phyloP scores from a whole-genome alignment of 345 rosid genomes.

The Garcia nutans region DNA sequence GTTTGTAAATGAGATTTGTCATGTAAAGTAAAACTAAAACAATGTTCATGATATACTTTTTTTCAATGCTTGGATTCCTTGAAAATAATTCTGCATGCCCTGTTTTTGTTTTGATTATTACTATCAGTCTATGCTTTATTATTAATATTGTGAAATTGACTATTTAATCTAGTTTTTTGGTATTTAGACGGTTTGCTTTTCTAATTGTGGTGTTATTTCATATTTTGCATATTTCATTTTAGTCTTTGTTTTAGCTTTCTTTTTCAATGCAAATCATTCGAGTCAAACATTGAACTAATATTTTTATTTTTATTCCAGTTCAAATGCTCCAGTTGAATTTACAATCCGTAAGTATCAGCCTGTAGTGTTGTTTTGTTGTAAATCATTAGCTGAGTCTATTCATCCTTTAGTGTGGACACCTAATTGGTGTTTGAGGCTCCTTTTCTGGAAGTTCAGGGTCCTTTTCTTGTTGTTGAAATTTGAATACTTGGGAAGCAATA shows the following conservation, averaged over 20 bases:
- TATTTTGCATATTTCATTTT: too few species aligned
- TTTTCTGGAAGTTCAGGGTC: background rate
- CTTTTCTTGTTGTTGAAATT: background rate
- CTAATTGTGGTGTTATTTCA: too few species aligned
- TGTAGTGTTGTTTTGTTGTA: background rate
- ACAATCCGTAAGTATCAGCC: constrained; percentile 78
- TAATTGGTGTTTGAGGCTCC: background rate
- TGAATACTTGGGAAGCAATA: background rate
- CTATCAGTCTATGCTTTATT: background rate
- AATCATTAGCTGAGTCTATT: constrained; percentile 3
- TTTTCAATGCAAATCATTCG: background rate
- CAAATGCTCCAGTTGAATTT: constrained; percentile 65
- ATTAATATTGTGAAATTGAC: background rate
- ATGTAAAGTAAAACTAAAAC: too few species aligned
- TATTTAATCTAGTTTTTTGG: background rate
- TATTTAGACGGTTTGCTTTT: background rate
- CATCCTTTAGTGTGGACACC: background rate
- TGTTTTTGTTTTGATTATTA: background rate
- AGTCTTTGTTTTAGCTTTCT: too few species aligned
- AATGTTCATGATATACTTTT: background rate
- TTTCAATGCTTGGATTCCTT: background rate
- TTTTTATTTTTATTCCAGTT: constrained; percentile 37
- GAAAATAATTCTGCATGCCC: background rate
- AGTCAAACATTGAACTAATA: constrained; percentile 14
- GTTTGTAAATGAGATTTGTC: background rate